phyloP scores from a whole-genome alignment of 805 yeast species.

The Priceomyces castillae region DNA sequence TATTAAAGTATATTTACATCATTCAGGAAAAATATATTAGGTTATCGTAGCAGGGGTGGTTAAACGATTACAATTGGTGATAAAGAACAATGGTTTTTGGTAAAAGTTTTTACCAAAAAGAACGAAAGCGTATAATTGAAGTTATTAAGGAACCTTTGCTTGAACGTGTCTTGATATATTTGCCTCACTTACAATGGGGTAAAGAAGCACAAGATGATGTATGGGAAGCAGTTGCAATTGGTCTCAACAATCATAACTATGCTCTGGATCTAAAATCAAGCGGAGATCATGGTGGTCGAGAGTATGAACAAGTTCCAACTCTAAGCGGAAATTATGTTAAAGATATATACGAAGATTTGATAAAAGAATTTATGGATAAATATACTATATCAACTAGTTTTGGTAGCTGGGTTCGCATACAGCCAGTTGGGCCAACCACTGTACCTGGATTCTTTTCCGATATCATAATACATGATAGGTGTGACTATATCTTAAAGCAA shows the following conservation, averaged over 20 bases:
- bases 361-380: slow-evolving; percentile 12
- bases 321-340: slow-evolving; percentile 25
- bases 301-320: slow-evolving; percentile 18
- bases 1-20: too few relatives aligned
- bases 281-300: not conserved
- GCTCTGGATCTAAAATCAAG: slow-evolving; percentile 7
- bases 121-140: slow-evolving; percentile 20
- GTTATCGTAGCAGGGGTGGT: too few relatives aligned
- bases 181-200: slow-evolving; percentile 33
- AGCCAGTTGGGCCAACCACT: not conserved
- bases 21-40: too few relatives aligned
- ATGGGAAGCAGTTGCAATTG: slow-evolving; percentile 37
- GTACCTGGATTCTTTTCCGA: not conserved
- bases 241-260: slow-evolving; percentile 22
- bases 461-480: slow-evolving; percentile 7
- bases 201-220: slow-evolving; percentile 21
- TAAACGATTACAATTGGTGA: too few relatives aligned
- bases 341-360: slow-evolving; percentile 17
- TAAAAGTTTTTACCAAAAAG: slow-evolving; percentile 21
- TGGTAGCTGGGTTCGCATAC: too few relatives aligned
- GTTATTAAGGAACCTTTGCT: slow-evolving; percentile 26
- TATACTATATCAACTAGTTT: not conserved
- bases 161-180: slow-evolving; percentile 23
- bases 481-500: slow-evolving; percentile 12
- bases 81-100: slow-evolving; percentile 1